A percentile compares a stretch with the other conserved stretches of the same genome.
Conservation (phyloP, 352 stramenopile genomes). For the Globisporangium cylindrosporum region DNA sequence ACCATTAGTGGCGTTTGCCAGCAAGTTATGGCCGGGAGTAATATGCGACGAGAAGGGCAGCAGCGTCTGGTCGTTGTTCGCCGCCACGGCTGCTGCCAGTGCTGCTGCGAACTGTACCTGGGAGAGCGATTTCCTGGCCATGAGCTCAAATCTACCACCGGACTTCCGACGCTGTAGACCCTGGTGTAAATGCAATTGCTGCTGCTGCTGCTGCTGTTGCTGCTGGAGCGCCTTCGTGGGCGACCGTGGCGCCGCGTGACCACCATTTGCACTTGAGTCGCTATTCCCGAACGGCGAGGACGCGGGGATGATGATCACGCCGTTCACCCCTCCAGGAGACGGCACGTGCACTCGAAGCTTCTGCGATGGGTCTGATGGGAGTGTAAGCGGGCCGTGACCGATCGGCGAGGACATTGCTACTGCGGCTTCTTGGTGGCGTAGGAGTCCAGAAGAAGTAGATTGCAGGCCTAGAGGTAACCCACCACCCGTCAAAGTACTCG, state of each 20-base stretch:
- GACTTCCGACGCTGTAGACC: slow-evolving; percentile 33
- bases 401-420: slow-evolving; percentile 26
- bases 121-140: slow-evolving; percentile 36
- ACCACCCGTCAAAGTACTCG: not conserved
- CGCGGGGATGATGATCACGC: slow-evolving; percentile 48
- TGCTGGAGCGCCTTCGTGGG: slow-evolving; percentile 15
- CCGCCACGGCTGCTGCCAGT: slow-evolving; percentile 16
- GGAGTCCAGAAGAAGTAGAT: not conserved
- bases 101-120: slow-evolving; percentile 42
- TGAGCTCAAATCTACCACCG: slow-evolving; percentile 30
- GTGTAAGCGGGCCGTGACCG: slow-evolving; percentile 43
- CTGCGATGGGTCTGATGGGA: slow-evolving; percentile 50
- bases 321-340: slow-evolving; percentile 51
- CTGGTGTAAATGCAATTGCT: slow-evolving; percentile 16
- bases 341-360: slow-evolving; percentile 60
- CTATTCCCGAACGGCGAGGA: slow-evolving; percentile 9
- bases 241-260: slow-evolving; percentile 1
- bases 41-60: not conserved
- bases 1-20: not conserved
- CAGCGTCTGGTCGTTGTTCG: slow-evolving; percentile 5
- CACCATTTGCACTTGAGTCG: not conserved
- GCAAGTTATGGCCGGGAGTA: not conserved
- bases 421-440: not conserved
- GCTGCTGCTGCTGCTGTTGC: slow-evolving; percentile 8
- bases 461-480: not conserved